These are phyloP conservation scores for Cetradonia linearis DNA, from an alignment of 495 filamentous ascomycete species.

Conservation along the genomic window DNA sequence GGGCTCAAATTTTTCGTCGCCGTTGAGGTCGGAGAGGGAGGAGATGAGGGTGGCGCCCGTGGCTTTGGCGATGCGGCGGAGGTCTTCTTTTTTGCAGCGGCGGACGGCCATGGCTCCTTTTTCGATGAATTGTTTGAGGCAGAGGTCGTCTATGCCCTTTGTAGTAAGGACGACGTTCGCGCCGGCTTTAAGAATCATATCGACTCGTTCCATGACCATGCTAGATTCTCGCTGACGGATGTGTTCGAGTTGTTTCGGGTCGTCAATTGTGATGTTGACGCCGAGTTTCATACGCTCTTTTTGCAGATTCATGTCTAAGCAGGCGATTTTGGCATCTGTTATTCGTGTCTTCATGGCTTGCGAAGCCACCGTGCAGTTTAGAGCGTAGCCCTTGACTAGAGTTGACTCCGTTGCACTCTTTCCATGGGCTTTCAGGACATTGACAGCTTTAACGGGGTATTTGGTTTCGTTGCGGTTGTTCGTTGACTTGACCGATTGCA, in stretches of 20 bases:
- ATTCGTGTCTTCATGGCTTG: constrained; percentile 96
- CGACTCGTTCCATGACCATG: constrained; percentile 87
- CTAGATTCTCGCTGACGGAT: constrained; percentile 85
- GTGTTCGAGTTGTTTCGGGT: constrained; percentile 93
- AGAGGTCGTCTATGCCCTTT: constrained; percentile 96
- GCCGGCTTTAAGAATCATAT: constrained; percentile 95
- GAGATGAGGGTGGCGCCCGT: constrained; percentile 88
- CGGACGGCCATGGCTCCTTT: constrained; percentile 92
- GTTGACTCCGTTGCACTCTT: constrained; percentile 83
- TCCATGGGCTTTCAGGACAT: constrained; percentile 95
- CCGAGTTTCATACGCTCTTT: constrained; percentile 99
- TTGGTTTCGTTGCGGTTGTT: constrained; percentile 86
- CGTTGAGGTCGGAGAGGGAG: constrained; percentile 90
- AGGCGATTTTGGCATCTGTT: constrained; percentile 90
- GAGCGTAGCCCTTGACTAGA: constrained; percentile 87
- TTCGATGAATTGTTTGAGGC: constrained; percentile 90
- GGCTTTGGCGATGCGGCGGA: constrained; percentile 90
- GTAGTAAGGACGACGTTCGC: constrained; percentile 95
- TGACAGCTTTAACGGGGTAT: constrained; percentile 98
- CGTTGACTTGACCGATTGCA: constrained; percentile 84
- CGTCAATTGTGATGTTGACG: constrained; percentile 95
- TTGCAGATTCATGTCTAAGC: constrained; percentile 95
- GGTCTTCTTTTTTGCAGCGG: constrained; percentile 97
- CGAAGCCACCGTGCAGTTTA: constrained; percentile 98
- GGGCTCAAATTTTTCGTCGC: constrained; percentile 91